Percentiles rank a stretch among this genome's conserved stretches.
Evolutionary conservation across 805 yeast genomes (phyloP).

Genomic region (Lachancea sp.): DNA sequence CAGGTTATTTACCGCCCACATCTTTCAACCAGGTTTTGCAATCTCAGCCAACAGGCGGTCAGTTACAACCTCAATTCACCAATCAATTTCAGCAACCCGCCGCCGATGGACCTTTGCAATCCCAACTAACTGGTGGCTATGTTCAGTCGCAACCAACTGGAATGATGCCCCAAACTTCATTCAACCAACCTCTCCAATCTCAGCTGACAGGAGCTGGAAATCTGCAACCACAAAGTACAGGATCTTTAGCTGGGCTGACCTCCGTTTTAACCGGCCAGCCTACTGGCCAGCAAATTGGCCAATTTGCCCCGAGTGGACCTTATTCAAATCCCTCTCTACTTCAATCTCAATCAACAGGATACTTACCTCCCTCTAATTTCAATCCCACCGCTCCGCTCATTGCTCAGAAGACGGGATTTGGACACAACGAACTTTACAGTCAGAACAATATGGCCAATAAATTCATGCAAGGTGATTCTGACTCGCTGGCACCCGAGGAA

Average conservation of each 20-base stretch:
- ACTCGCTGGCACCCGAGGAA: conserved; percentile 80
- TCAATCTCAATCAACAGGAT: conserved; percentile 66
- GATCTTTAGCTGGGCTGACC: conserved; percentile 15
- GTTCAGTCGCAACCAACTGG: conserved; percentile 23
- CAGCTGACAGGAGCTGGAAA: conserved; percentile 13
- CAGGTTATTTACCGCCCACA: conserved; percentile 38
- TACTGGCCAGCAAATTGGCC: conserved; percentile 39
- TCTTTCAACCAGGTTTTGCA: conserved; percentile 32
- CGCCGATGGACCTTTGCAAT: conserved; percentile 13
- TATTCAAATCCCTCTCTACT: conserved; percentile 25
- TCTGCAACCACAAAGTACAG: conserved; percentile 38
- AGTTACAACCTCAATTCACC: conserved; percentile 41
- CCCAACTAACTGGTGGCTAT: conserved; percentile 41
- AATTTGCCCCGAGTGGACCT: conserved; percentile 35
- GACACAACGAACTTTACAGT: conserved; percentile 36
- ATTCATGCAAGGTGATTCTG: conserved; percentile 38
- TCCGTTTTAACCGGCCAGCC: conserved; percentile 32
- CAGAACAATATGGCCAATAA: conserved; percentile 33
- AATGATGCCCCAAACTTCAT: conserved; percentile 24
- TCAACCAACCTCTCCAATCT: conserved; percentile 23
- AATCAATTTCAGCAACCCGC: conserved; percentile 15
- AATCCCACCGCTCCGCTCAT: conserved; percentile 32
- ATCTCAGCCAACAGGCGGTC: conserved; percentile 24
- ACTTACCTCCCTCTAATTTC: conserved; percentile 42
- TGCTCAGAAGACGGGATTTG: conserved; percentile 42